Evolutionary conservation across 1,284 basidiomycete species (phyloP).

Genomic region (Cystobasidiaceae sp.): DNA sequence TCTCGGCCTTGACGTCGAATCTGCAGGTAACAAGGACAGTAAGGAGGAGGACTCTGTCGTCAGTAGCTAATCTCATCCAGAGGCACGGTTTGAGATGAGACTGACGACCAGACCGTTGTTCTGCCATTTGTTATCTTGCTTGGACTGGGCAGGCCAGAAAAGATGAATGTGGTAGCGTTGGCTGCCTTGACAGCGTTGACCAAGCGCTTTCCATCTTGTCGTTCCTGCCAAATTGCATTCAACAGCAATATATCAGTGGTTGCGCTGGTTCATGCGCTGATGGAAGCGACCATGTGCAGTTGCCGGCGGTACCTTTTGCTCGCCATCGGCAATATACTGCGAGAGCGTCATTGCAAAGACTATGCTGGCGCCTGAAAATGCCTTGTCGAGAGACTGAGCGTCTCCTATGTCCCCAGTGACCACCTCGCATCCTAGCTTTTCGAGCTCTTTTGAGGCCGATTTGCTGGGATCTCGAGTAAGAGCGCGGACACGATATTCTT

Average conservation of each 20-base stretch:
- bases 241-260: neutral
- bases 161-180: slow-evolving; percentile 38
- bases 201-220: slow-evolving; percentile 34
- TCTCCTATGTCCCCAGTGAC: slow-evolving; percentile 35
- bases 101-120: neutral
- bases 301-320: slow-evolving; percentile 26
- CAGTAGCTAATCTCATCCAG: neutral
- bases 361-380: slow-evolving; percentile 36
- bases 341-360: slow-evolving; percentile 39
- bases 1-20: slow-evolving; percentile 32
- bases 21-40: neutral
- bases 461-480: slow-evolving; percentile 38
- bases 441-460: slow-evolving; percentile 30
- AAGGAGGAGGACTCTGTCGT: no score
- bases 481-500: slow-evolving; percentile 34
- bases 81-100: neutral
- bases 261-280: neutral
- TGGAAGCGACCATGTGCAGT: neutral
- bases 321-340: slow-evolving; percentile 17
- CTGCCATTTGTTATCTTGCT: slow-evolving; percentile 34
- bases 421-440: slow-evolving; percentile 34
- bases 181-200: slow-evolving; percentile 35
- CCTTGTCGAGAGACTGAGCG: slow-evolving; percentile 16
- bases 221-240: neutral
- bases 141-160: slow-evolving; percentile 35